These are phyloP conservation scores for Celoporthe dispersa DNA, from an alignment of 2,329 filamentous ascomycete genomes.

Conservation along the genomic window DNA sequence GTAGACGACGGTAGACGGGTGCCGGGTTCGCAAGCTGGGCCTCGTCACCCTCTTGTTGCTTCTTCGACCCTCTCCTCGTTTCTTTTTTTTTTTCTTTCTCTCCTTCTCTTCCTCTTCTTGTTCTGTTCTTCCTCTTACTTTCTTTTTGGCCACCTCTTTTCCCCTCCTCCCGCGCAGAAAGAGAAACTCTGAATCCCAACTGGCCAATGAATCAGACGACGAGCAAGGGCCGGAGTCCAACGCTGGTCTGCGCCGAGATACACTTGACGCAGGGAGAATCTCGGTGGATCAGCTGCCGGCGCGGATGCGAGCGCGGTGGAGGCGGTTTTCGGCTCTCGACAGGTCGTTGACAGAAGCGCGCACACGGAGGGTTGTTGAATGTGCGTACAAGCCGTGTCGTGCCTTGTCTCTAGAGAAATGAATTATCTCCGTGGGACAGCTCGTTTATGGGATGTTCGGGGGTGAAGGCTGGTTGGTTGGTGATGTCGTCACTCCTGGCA, in stretches of 20 bases:
- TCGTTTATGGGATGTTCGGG: not conserved
- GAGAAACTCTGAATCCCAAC: not conserved
- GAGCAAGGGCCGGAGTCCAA: not conserved
- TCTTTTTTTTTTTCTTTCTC: not conserved
- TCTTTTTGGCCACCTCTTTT: not conserved
- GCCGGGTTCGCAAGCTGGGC: constrained; percentile 3
- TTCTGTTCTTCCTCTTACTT: not conserved
- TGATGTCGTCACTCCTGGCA: constrained; percentile 6
- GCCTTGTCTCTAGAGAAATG: not conserved
- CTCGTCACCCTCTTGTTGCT: constrained; percentile 1
- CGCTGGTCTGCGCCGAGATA: not conserved
- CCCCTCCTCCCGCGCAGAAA: not conserved
- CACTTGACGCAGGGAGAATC: not conserved
- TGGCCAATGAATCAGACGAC: not conserved
- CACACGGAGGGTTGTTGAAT: not conserved
- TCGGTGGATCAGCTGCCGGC: not conserved
- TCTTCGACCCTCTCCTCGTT: constrained; percentile 5
- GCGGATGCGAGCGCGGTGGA: not conserved
- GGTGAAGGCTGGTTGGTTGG: not conserved
- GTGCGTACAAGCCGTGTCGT: no score
- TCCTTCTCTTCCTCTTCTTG: not conserved
- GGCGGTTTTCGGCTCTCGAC: not conserved
- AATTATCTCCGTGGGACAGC: not conserved
- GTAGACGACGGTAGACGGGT: not conserved
- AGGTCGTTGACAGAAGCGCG: not conserved